phyloP scores from a whole-genome alignment of 306 rosid species.

The Gleditsia sinensis region DNA sequence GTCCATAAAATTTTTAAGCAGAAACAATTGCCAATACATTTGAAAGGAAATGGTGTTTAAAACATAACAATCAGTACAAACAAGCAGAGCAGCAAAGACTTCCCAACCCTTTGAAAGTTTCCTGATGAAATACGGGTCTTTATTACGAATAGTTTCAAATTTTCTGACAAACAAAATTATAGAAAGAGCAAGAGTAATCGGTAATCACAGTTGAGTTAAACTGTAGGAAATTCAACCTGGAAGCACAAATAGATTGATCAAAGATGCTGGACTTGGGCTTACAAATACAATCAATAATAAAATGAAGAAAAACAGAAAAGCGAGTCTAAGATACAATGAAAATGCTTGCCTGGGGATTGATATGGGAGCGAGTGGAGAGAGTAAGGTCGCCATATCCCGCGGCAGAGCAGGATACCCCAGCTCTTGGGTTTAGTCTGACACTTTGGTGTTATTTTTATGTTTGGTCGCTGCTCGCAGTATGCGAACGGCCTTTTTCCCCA shows the following conservation, averaged over 20 bases:
- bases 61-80: background rate
- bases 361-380: background rate
- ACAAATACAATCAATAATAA: background rate
- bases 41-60: background rate
- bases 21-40: background rate
- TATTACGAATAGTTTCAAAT: background rate
- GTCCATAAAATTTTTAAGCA: background rate
- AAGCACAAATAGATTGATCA: background rate
- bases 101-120: background rate
- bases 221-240: background rate
- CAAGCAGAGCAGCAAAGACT: background rate
- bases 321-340: too few species aligned
- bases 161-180: background rate
- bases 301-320: background rate
- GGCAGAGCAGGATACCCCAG: background rate
- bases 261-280: background rate
- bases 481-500: too few species aligned
- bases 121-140: background rate
- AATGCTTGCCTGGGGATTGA: background rate
- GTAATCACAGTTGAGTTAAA: slow-evolving; percentile 39
- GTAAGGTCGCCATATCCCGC: background rate
- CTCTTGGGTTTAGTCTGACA: background rate
- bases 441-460: background rate
- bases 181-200: background rate
- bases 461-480: background rate